A percentile compares a stretch with the other conserved stretches of the same genome.
These are phyloP conservation scores for Quercus lobata DNA, from an alignment of 331 rosid species.

Conservation along the genomic window DNA sequence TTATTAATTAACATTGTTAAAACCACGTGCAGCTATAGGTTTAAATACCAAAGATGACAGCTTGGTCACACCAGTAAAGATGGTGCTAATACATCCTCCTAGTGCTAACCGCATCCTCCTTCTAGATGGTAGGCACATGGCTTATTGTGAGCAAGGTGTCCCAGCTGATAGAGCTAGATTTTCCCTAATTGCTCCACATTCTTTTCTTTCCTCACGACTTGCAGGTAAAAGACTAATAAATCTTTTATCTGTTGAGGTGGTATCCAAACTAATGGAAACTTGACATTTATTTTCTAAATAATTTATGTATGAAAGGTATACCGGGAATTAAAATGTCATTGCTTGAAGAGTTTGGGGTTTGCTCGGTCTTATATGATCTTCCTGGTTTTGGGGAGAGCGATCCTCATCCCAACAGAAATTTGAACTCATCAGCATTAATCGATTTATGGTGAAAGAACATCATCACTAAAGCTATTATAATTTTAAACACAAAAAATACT, in stretches of 20 bases:
- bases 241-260: background rate
- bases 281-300: background rate
- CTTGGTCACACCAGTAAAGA: conserved; percentile 34
- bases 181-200: conserved; percentile 72
- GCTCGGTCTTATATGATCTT: conserved; percentile 81
- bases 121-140: conserved; percentile 90
- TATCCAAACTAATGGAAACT: background rate
- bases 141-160: conserved; percentile 79
- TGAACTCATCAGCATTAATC: conserved; percentile 59
- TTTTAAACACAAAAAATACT: background rate
- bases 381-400: conserved; percentile 99
- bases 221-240: conserved; percentile 46
- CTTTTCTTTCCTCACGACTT: conserved; percentile 82
- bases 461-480: background rate
- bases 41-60: conserved; percentile 43
- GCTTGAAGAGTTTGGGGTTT: conserved; percentile 84
- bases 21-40: conserved; percentile 56
- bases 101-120: conserved; percentile 68
- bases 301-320: conserved; percentile 42
- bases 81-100: conserved; percentile 68
- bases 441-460: too few species aligned
- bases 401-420: conserved; percentile 74
- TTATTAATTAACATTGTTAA: background rate
- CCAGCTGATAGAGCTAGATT: conserved; percentile 59
- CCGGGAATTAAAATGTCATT: conserved; percentile 70